Conservation (phyloP, 2,329 filamentous ascomycete species). For the Diaporthe sp. region DNA sequence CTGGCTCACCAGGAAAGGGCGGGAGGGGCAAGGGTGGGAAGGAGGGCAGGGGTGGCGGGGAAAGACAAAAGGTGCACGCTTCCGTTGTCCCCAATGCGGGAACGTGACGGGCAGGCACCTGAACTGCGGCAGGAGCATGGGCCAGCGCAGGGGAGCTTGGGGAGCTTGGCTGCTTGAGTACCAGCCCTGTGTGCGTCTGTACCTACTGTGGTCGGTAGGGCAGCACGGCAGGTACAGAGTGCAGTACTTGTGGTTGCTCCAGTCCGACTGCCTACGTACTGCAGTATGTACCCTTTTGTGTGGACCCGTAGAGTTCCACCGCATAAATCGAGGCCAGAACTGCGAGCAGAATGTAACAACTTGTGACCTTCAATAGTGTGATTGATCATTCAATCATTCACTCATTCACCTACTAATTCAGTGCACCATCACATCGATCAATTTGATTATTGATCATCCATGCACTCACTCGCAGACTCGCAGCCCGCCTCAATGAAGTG, state of each 20-base stretch:
- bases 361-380: neutral
- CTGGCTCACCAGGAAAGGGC: constrained; percentile 23
- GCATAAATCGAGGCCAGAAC: neutral
- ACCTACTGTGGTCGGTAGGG: too few species aligned
- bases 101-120: neutral
- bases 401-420: neutral
- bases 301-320: neutral
- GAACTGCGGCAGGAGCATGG: neutral
- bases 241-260: neutral
- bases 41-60: constrained; percentile 12
- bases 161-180: neutral
- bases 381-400: neutral
- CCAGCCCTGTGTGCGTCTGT: too few species aligned
- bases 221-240: too few species aligned
- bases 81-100: neutral
- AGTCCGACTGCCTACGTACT: constrained; percentile 10
- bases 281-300: neutral
- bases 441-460: neutral
- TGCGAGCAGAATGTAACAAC: neutral
- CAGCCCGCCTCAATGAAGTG: neutral
- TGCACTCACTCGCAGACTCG: neutral
- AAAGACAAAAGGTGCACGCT: constrained; percentile 11
- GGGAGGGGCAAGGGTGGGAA: neutral
- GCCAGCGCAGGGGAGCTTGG: neutral
- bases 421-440: neutral